Base-by-base conservation (phyloP, 1,284 basidiomycete species). In the Trametes pubescens region DNA sequence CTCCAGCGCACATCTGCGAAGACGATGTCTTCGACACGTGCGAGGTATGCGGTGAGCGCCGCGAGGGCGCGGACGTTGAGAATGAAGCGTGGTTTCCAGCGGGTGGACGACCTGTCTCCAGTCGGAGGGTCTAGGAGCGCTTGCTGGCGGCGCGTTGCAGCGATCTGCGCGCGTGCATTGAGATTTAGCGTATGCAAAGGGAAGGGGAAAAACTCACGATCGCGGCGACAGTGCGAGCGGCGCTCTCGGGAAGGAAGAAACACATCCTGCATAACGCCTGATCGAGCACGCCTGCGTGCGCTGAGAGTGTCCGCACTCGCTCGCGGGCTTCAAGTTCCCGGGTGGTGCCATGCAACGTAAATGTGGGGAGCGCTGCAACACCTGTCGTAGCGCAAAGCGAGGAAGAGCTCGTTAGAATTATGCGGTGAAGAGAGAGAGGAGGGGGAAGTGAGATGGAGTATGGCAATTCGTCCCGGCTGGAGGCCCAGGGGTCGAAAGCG, bases 201-300 rank as follows among this genome's bases (percentile, higher is more conserved):
- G 37, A 13, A 22, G 26, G 4, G 14, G 8, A 14, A 8, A 4
- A 10, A 66, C 67, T 26, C 24, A 68, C 67, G 16, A 65, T 66
- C 0, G 64, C 67, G 21, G 62, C 57, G 16, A 66, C 62, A 13
- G 32, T 32, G 29, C 47, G 48, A 4, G 62, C 44, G n/a, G 52
- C 43, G n/a, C 58, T 13, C 13, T 40, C 51, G 9, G 62, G 62
- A 3, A 64, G 46, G 38, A 57, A 64, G 53, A 48, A 37, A 11
- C 55, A 58, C 46, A 64, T 53, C 35, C 29, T 35, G 18, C 40
- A 51, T 9, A 62, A 40, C 32, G 47, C 16, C 54, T 58, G 57
- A 53, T 65, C 62, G 32, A 68, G 55, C 60, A 48, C 55, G 64
- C 60, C 64, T 35, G 65, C 67, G 40, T 64, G 52, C 53, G 18